Evolutionary conservation across 1,284 basidiomycete species (phyloP), one percentile per base, ranked within the genome.

Genomic region (Ustilago loliicola): DNA sequence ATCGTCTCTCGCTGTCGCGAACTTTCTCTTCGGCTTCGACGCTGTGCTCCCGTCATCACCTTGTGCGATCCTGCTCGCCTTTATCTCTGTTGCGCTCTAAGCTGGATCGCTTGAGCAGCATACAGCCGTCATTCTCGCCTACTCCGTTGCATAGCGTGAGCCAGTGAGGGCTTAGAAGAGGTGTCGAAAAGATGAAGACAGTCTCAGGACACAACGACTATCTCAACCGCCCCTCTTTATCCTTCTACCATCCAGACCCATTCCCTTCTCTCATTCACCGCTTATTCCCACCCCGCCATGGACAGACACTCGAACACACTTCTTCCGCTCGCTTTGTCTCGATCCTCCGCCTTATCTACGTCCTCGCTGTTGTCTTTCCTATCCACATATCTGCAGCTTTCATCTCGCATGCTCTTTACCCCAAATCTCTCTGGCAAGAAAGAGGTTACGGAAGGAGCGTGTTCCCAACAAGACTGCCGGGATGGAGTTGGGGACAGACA

Each of bases 381-480:
- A 15, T 74, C 10, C 72, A 74, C 30, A 47, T 45, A 2, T n/a
- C 27, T 1, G 66, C 66, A 0, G 50, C 72, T 9, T 17, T 74
- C 38, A 19, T 53, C 25, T 69, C 66, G 21, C 72, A 74, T 40
- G 50, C 51, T 2, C 8, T 70, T 0, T 58, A 34, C 27, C 48
- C 72, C 1, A 53, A 48, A 11, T 23, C 25, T 0, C 29, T 0
- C 6, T 74, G 72, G 72, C 3, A 59, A 13, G 50, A 34, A 1
- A 51, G 21, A 15, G 47, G 56, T 0, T 74, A 52, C 40, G 56
- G 63, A 0, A 53, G 45, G 11, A 52, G 51, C 2, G 19, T 0
- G 1, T 74, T 69, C 38, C 72, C 66, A 13, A 59, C 58, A 1
- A 36, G 72, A 19, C 8, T 69, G 34, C 66, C 72, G 3, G 56